Evolutionary conservation across 2,329 filamentous ascomycete genomes (phyloP).

Genomic region (Clarireedia sp.): DNA sequence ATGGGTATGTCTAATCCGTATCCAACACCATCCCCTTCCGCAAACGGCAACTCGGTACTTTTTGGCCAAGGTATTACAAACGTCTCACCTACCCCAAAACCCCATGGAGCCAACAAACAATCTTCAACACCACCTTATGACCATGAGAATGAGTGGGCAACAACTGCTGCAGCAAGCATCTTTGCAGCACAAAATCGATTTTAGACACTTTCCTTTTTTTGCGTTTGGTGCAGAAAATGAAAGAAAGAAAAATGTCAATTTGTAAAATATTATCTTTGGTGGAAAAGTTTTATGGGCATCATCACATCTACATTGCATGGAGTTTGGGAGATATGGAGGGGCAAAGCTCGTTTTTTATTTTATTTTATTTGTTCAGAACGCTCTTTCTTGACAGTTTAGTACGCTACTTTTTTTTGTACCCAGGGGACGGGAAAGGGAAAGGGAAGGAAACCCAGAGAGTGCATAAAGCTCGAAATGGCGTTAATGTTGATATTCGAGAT

Average conservation of each 20-base stretch:
- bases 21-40: constrained; percentile 65
- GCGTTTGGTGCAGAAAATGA: too few relatives aligned
- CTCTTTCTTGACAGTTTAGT: constrained; percentile 20
- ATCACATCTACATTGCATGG: constrained; percentile 28
- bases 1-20: constrained; percentile 53
- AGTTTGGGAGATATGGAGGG: constrained; percentile 24
- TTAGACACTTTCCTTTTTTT: constrained; percentile 26
- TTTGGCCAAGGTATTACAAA: constrained; percentile 53
- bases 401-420: constrained; percentile 5
- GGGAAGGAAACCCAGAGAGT: not conserved
- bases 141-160: constrained; percentile 86
- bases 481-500: constrained; percentile 14
- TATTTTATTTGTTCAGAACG: constrained; percentile 14
- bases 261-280: constrained; percentile 25
- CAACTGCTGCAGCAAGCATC: constrained; percentile 73
- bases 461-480: constrained; percentile 12
- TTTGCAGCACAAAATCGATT: constrained; percentile 63
- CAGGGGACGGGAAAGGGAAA: not conserved
- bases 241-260: constrained; percentile 12
- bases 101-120: constrained; percentile 46
- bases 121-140: constrained; percentile 97
- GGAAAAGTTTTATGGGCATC: constrained; percentile 26
- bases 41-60: constrained; percentile 68
- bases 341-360: not conserved
- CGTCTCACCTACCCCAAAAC: constrained; percentile 39